Percentiles rank a stretch among this genome's conserved stretches.
Conservation (phyloP, 495 filamentous ascomycete genomes). For the Schizothecium vesticola region DNA sequence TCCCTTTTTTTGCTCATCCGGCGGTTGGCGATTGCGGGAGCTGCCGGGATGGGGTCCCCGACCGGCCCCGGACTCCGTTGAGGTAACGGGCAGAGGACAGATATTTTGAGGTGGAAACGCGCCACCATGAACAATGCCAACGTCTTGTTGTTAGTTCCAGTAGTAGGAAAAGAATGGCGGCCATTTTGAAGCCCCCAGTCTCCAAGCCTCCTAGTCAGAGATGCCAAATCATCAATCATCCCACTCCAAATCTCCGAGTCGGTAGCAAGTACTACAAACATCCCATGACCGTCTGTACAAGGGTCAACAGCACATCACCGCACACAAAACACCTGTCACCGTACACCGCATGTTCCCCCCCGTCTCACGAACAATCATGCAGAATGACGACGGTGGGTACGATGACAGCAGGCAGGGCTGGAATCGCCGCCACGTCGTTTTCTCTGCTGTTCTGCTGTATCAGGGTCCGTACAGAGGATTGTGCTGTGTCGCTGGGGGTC, state of each 20-base stretch:
- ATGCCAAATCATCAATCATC: not conserved
- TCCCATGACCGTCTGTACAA: not conserved
- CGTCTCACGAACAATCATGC: not conserved
- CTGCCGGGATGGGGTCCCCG: not conserved
- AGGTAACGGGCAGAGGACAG: too few species aligned
- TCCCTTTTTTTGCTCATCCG: constrained; percentile 15
- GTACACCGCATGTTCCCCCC: not conserved
- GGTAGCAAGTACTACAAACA: not conserved
- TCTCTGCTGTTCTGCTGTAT: not conserved
- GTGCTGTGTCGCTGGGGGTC: too few species aligned
- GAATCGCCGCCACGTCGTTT: not conserved
- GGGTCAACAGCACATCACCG: not conserved
- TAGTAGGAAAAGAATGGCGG: not conserved
- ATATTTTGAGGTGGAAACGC: too few species aligned
- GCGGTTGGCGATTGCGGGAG: constrained; percentile 9
- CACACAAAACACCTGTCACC: not conserved
- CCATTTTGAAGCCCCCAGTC: not conserved
- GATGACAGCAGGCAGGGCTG: not conserved
- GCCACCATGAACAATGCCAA: too few species aligned
- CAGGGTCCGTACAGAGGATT: not conserved
- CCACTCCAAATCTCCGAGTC: not conserved
- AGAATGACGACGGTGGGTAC: not conserved
- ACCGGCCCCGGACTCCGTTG: not conserved
- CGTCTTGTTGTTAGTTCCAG: too few species aligned
- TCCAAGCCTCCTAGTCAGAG: not conserved